Evolutionary conservation across 805 yeast species (phyloP), one percentile per base, ranked within the genome.

Genomic region (Citeromyces matritensis): DNA sequence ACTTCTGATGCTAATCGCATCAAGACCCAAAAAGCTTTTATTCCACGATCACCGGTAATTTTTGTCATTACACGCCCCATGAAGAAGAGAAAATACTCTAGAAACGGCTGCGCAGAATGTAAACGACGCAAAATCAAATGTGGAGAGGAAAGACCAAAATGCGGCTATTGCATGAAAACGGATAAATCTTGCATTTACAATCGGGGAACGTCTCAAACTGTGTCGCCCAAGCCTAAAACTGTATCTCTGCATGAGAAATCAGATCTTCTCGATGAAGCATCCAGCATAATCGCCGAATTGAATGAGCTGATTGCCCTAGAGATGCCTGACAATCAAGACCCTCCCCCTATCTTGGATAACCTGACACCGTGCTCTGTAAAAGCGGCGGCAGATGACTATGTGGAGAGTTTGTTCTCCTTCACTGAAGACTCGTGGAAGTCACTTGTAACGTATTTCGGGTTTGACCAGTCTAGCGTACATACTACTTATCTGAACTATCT

Each of bases 81-180:
- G 30, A 57, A 58, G 43, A 60, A 57, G 43, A 41, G 68, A 31
- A 46, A 52, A 32, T 62, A 63, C 38, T 58, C 65, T 17, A 45
- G 65, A 30, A 53, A 58, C 34, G 69, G 69, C 5, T 63, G 69
- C 35, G 41, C 43, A 26, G 64, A 60, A 38, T 63, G 69, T 42
- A 63, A 62, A 41, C 39, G 60, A 28, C 44, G 68, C 25, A 60
- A 58, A 36, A 43, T 58, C 33, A 63, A 56, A 44, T 57, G 63
- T 39, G 64, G 56, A 39, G 63, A 58, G 33, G 38, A 37, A 4
- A 55, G 55, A 30, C 63, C 63, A 1, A 39, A 37, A 10, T 62
- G 69, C 33, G 48, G 60, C 52, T 60, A 59, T 30, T 63, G 69
- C 33, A 35, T 48, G 1, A 50, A 49, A 23, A 33, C 58, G 10